Evolutionary conservation across 2,329 filamentous ascomycete species (phyloP).

Genomic region (Atkinsonella texensis): DNA sequence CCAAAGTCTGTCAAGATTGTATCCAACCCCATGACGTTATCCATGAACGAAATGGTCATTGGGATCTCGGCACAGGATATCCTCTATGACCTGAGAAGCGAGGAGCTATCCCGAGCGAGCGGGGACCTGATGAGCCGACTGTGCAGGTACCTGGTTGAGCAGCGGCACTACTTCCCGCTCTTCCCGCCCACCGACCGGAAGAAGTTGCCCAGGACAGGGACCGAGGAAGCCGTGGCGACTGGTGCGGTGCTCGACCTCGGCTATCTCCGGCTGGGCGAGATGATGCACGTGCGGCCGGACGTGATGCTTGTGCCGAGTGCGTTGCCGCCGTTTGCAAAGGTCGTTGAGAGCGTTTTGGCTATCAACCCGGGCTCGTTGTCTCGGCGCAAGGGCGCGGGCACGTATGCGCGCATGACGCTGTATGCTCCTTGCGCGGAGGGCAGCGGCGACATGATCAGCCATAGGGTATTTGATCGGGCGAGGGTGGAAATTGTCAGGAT

Average conservation of each 20-base stretch:
- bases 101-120: slow-evolving; percentile 41
- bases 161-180: slow-evolving; percentile 81
- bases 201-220: slow-evolving; percentile 52
- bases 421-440: slow-evolving; percentile 51
- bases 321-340: slow-evolving; percentile 78
- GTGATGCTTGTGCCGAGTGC: slow-evolving; percentile 73
- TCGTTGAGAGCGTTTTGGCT: slow-evolving; percentile 78
- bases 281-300: slow-evolving; percentile 76
- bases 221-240: slow-evolving; percentile 46
- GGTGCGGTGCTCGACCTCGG: slow-evolving; percentile 73
- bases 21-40: slow-evolving; percentile 82
- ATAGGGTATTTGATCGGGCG: slow-evolving; percentile 70
- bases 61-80: slow-evolving; percentile 77
- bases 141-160: slow-evolving; percentile 69
- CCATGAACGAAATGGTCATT: slow-evolving; percentile 74
- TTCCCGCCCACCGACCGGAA: slow-evolving; percentile 68
- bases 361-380: slow-evolving; percentile 85
- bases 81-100: slow-evolving; percentile 66
- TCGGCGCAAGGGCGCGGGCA: slow-evolving; percentile 74
- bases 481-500: slow-evolving; percentile 83
- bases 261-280: slow-evolving; percentile 82
- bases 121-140: slow-evolving; percentile 58
- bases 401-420: slow-evolving; percentile 70
- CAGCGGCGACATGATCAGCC: slow-evolving; percentile 51
- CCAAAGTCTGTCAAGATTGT: slow-evolving; percentile 66